Evolutionary conservation across 306 rosid species (phyloP).

Genomic region (Vigna unguiculata): DNA sequence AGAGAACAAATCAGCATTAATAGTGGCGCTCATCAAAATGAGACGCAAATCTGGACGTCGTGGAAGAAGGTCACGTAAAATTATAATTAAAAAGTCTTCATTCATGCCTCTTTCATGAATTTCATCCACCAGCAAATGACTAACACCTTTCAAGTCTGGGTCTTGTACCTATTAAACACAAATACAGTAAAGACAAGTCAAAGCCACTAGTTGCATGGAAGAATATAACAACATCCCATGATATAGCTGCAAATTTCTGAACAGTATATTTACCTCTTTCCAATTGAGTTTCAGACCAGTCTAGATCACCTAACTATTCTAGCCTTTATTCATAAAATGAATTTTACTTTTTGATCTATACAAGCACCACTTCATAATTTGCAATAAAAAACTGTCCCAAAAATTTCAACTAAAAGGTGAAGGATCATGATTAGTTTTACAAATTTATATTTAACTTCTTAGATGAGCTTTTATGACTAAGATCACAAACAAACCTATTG

Average conservation of each 20-base stretch:
- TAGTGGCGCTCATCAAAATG: constrained; percentile 96
- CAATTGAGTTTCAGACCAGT: constrained; percentile 17
- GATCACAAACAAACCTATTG: constrained; percentile 21
- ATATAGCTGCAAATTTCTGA: background rate
- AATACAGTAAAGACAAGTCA: constrained; percentile 42
- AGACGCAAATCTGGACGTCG: constrained; percentile 92
- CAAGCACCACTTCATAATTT: constrained; percentile 28
- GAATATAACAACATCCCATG: constrained; percentile 35
- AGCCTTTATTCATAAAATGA: constrained; percentile 27
- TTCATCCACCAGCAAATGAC: constrained; percentile 97
- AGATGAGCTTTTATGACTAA: constrained; percentile 5
- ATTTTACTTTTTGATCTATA: constrained; percentile 24
- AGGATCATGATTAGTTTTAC: background rate
- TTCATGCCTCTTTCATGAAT: constrained; percentile 99
- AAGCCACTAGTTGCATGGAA: constrained; percentile 34
- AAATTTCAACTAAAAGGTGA: constrained; percentile 18
- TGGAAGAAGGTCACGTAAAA: constrained; percentile 92
- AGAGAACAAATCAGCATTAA: constrained; percentile 93
- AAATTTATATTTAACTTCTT: background rate
- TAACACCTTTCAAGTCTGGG: constrained; percentile 79
- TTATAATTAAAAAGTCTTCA: constrained; percentile 88
- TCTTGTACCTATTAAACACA: constrained; percentile 80
- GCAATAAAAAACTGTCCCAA: constrained; percentile 22
- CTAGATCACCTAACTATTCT: constrained; percentile 3
- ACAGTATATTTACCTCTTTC: constrained; percentile 11